Percentiles rank a stretch among this genome's conserved stretches.
Conservation (phyloP, 129 eudicot species). For the carrot (Daucus carota) region DNA sequence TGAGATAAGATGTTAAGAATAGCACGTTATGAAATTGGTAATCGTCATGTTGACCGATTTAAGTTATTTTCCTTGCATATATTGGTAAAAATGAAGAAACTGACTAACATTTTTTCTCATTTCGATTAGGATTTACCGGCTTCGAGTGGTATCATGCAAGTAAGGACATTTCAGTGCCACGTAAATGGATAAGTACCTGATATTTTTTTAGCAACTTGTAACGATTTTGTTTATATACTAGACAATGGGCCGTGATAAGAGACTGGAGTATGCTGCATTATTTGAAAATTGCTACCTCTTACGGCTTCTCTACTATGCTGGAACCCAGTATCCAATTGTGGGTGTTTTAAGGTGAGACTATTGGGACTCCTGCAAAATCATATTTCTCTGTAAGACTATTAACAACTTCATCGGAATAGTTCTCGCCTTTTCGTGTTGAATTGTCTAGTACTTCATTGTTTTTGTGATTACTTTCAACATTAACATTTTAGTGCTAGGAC, state of each 20-base stretch:
- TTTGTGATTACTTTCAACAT: background rate
- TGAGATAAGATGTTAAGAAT: background rate
- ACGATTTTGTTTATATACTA: slow-evolving; percentile 24
- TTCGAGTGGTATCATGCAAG: slow-evolving; percentile 99
- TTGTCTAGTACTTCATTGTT: slow-evolving; percentile 2
- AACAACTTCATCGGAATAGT: background rate
- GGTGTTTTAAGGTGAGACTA: slow-evolving; percentile 76
- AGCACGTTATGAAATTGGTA: background rate
- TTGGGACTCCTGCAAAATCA: background rate
- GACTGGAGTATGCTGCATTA: slow-evolving; percentile 93
- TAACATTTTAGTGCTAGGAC: background rate
- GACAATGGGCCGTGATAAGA: slow-evolving; percentile 98
- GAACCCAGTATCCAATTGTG: slow-evolving; percentile 94
- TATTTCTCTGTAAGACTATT: background rate
- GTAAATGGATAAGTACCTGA: slow-evolving; percentile 6
- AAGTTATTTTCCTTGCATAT: background rate
- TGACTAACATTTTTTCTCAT: slow-evolving; percentile 18
- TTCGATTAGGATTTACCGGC: slow-evolving; percentile 78
- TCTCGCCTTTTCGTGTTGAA: background rate
- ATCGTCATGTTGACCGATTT: background rate
- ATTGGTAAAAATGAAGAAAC: slow-evolving; percentile 5
- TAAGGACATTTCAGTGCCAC: slow-evolving; percentile 30
- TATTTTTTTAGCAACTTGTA: slow-evolving; percentile 4
- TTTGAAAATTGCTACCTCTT: slow-evolving; percentile 84
- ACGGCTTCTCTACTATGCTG: slow-evolving; percentile 85